Conservation (phyloP, 441 rosid species). For the Bocquillonia castaneifolia region DNA sequence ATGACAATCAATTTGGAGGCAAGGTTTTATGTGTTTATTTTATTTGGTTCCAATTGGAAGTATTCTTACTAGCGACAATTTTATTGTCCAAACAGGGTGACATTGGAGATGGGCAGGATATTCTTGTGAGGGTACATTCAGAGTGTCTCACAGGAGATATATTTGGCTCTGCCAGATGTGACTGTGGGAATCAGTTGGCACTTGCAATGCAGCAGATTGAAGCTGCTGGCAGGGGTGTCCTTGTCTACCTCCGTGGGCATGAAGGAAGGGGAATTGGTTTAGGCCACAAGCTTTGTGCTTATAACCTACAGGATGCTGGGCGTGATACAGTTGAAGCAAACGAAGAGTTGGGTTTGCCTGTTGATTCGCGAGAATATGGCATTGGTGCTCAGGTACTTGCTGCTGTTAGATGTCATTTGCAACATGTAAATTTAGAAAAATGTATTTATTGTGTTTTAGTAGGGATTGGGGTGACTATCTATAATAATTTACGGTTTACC, state of each 20-base stretch:
- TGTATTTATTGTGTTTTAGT: background rate
- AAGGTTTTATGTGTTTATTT: background rate
- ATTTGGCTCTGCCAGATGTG: constrained; percentile 81
- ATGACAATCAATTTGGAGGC: too few species aligned
- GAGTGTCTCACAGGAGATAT: constrained; percentile 93
- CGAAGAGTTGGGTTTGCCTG: constrained; percentile 74
- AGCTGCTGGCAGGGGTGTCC: constrained; percentile 67
- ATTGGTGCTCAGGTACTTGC: constrained; percentile 77
- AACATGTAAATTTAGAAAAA: background rate
- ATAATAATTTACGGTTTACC: background rate
- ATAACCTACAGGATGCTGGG: constrained; percentile 89
- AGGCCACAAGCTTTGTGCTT: constrained; percentile 89
- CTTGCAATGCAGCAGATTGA: constrained; percentile 86
- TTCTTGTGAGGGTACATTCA: constrained; percentile 85
- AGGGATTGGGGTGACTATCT: background rate
- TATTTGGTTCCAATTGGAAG: background rate
- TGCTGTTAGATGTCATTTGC: background rate
- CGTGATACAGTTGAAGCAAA: constrained; percentile 87
- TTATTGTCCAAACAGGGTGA: constrained; percentile 48
- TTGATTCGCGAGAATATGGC: constrained; percentile 86
- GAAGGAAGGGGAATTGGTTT: constrained; percentile 92
- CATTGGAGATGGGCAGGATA: constrained; percentile 75
- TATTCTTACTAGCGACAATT: constrained; percentile 9
- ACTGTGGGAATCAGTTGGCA: constrained; percentile 80
- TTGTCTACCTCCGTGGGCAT: constrained; percentile 86